phyloP scores from a whole-genome alignment of 2,329 filamentous ascomycete species.

The Cyphellophora europaea region DNA sequence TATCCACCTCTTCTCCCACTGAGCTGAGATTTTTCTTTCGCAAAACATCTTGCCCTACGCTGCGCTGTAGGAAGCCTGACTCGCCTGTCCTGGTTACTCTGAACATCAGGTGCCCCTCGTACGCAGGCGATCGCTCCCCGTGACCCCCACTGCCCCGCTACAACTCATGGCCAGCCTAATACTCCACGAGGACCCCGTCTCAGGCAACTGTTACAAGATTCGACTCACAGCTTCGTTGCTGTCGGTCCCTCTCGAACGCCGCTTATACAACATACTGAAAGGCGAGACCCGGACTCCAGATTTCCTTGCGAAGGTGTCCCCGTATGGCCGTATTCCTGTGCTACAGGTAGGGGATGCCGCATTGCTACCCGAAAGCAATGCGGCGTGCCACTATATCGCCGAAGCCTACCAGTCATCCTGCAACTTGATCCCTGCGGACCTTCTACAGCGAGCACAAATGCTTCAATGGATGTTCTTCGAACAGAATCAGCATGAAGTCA shows the following conservation, averaged over 20 bases:
- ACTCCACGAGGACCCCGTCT: constrained; percentile 7
- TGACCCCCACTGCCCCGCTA: too few relatives aligned
- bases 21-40: too few relatives aligned
- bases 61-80: too few relatives aligned
- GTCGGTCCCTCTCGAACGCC: constrained; percentile 4
- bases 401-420: background rate
- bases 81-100: too few relatives aligned
- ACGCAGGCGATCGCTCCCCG: too few relatives aligned
- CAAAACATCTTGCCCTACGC: too few relatives aligned
- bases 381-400: constrained; percentile 7
- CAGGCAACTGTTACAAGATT: constrained; percentile 9
- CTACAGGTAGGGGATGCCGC: constrained; percentile 4
- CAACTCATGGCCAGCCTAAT: background rate
- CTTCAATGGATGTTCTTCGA: constrained; percentile 9
- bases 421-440: constrained; percentile 3
- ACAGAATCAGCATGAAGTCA: constrained; percentile 10
- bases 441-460: constrained; percentile 4
- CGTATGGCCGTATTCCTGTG: constrained; percentile 5
- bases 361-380: constrained; percentile 8
- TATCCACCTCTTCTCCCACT: too few relatives aligned
- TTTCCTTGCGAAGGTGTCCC: constrained; percentile 5
- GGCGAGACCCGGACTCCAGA: constrained; percentile 6
- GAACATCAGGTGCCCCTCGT: too few relatives aligned
- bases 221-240: constrained; percentile 6
- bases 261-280: constrained; percentile 4